Base-by-base conservation (phyloP, 805 yeast genomes). In the Nakazawaea peltata region DNA sequence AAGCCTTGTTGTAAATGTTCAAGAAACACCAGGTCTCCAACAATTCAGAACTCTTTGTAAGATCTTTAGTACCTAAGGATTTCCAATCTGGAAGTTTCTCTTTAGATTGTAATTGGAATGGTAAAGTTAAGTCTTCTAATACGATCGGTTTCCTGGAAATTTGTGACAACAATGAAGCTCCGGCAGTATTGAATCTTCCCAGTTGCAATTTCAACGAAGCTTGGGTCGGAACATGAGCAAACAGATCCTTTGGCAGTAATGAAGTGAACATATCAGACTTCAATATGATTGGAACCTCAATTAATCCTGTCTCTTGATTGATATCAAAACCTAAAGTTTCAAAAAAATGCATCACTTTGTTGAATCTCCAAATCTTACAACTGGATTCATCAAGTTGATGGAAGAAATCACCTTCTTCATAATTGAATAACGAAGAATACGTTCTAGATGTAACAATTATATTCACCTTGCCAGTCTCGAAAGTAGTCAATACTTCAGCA, bases 1-100 rank as follows among this genome's bases (percentile, higher is more conserved):
- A 58, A 1, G 85, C 74, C 24, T 67, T 67, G 44, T 76, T 73
- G 53, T 77, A 85, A 33, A 82, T 67, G 51, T 83, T 83, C 19
- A 84, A 54, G 47, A 85, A 86, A 2, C 73, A 62, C 94, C 94
- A 86, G 3, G 70, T 53, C 46, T 83, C 88, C 17, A 86, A 50
- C 1, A 80, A 68, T 33, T 70, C 72, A 1, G 59, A 52, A 11
- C 51, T 44, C 28, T 55, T 49, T 13, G 47, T 42, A 19, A 48
- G 33, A 2, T 42, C 41, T 11, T 29, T 29, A 12, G 14, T 21
- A 3, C 45, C 41, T 10, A 57, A 33, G 24, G 37, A 42, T n/a
- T 45, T 42, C 45, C 55, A 43, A 1, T 27, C 14, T 7, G 65
- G 63, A 35, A 42, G 50, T 1, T 34, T 18, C 11, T 39, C 37